Conservation (phyloP, 257 asterid species). For the Scutellaria galericulata region DNA sequence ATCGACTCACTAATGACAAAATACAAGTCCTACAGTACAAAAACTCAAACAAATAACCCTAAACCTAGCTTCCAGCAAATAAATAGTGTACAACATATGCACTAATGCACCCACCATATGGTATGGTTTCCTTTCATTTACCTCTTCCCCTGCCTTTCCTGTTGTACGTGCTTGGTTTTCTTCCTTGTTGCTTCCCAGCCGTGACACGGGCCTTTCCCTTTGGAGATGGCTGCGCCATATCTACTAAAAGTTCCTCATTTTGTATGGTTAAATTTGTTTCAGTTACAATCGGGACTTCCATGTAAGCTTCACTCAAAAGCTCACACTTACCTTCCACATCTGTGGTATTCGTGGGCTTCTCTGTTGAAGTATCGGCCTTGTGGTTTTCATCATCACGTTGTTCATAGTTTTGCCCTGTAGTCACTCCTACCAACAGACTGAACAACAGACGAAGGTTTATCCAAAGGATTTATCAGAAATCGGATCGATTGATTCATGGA, state of each 20-base stretch:
- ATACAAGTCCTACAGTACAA: conserved; percentile 10
- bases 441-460: conserved; percentile 22
- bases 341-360: conserved; percentile 20
- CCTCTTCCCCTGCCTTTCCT: conserved; percentile 55
- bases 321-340: conserved; percentile 44
- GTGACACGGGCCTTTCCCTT: conserved; percentile 25
- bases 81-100: conserved; percentile 40
- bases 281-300: conserved; percentile 59
- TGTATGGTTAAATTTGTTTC: conserved; percentile 39
- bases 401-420: conserved; percentile 31
- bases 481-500: background rate
- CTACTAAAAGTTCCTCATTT: conserved; percentile 47
- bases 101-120: conserved; percentile 22
- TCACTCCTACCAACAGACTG: conserved; percentile 51
- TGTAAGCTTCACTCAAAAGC: conserved; percentile 52
- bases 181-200: conserved; percentile 46
- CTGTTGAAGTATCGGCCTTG: conserved; percentile 10
- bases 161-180: conserved; percentile 37
- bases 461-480: background rate
- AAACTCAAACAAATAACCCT: conserved; percentile 23
- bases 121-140: conserved; percentile 33
- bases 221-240: conserved; percentile 37
- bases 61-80: conserved; percentile 31
- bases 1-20: background rate
- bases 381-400: conserved; percentile 34